phyloP scores from a whole-genome alignment of 1,139 yeast species.

The Blastobotrys raffinosifermentans region DNA sequence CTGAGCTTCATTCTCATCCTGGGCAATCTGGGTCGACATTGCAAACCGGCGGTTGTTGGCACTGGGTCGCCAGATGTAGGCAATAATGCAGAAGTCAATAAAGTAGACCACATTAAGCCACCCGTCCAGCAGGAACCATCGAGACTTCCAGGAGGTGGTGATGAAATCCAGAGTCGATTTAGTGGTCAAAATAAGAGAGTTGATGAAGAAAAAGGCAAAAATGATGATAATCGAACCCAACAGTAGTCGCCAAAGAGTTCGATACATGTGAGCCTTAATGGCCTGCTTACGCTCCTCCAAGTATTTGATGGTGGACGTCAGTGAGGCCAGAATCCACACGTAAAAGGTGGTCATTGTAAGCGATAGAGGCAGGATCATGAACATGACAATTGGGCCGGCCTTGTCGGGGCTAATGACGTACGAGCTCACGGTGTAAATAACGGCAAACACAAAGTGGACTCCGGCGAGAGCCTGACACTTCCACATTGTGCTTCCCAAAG shows the following conservation, averaged over 20 bases:
- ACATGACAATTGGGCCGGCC: conserved; percentile 39
- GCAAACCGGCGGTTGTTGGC: conserved; percentile 93
- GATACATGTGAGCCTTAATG: conserved; percentile 84
- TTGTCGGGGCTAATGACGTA: conserved; percentile 52
- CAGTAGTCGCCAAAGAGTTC: conserved; percentile 66
- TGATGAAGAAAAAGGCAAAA: conserved; percentile 60
- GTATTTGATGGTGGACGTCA: conserved; percentile 66
- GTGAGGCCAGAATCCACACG: conserved; percentile 63
- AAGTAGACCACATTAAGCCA: conserved; percentile 93
- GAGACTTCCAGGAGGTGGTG: conserved; percentile 87
- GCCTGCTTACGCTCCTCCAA: conserved; percentile 83
- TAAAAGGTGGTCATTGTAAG: conserved; percentile 69
- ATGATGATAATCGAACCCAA: conserved; percentile 56
- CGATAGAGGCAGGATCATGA: conserved; percentile 63
- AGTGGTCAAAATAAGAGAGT: conserved; percentile 65
- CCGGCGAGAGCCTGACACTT: conserved; percentile 74
- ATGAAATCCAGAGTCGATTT: conserved; percentile 72
- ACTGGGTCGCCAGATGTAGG: conserved; percentile 96
- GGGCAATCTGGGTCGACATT: conserved; percentile 86
- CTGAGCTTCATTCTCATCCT: conserved; percentile 62
- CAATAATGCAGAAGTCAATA: conserved; percentile 72
- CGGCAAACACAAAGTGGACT: conserved; percentile 62
- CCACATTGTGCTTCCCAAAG: conserved; percentile 72
- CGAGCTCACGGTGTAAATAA: conserved; percentile 61
- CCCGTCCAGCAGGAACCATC: conserved; percentile 84